Evolutionary conservation across 192 early-diverging fungal genomes (phyloP).

Genomic region (Haplosporangium gracile): DNA sequence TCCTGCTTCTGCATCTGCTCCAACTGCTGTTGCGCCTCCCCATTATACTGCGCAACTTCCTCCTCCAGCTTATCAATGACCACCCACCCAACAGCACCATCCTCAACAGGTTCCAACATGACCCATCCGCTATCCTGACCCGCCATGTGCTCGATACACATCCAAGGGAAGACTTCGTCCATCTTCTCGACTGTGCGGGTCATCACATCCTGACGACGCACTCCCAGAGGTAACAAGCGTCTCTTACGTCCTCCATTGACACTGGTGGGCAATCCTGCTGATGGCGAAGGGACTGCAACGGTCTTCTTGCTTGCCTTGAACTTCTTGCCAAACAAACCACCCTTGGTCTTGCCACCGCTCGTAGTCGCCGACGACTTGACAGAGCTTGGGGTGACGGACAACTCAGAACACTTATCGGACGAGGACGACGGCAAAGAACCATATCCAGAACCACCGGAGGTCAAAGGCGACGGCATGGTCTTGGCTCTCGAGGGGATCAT

Average conservation of each 20-base stretch:
- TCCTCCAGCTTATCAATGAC: slow-evolving; percentile 44
- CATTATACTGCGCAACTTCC: not conserved
- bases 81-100: slow-evolving; percentile 51
- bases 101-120: slow-evolving; percentile 43
- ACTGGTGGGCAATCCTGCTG: slow-evolving; percentile 3
- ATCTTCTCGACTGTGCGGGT: slow-evolving; percentile 42
- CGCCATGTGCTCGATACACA: slow-evolving; percentile 56
- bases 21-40: not conserved
- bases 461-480: not conserved
- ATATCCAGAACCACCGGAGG: slow-evolving; percentile 48
- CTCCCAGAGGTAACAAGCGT: slow-evolving; percentile 33
- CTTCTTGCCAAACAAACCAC: slow-evolving; percentile 27
- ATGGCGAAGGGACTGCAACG: not conserved
- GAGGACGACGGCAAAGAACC: slow-evolving; percentile 30
- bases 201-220: slow-evolving; percentile 51
- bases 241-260: slow-evolving; percentile 23
- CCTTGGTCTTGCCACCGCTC: slow-evolving; percentile 11
- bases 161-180: slow-evolving; percentile 57
- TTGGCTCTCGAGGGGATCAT: slow-evolving; percentile 7
- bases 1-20: slow-evolving; percentile 11
- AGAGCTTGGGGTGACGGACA: not conserved
- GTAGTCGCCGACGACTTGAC: not conserved
- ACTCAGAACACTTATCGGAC: not conserved
- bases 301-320: slow-evolving; percentile 13
- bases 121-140: slow-evolving; percentile 53